Evolutionary conservation across 108 stramenopile species (phyloP), one percentile per base, ranked within the genome.

Genomic region (Nitzschia sp.): DNA sequence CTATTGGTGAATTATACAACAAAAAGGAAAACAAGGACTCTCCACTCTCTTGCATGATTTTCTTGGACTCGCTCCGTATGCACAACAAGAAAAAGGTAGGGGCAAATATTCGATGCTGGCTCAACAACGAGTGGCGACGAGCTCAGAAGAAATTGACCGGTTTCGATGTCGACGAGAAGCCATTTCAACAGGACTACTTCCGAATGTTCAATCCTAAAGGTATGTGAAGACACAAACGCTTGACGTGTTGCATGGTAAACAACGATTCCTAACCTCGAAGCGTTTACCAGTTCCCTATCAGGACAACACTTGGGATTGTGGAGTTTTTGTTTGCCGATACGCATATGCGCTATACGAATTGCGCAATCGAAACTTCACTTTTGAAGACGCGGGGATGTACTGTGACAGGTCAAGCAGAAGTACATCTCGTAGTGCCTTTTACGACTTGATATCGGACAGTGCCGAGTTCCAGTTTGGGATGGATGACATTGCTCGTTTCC

Each of bases 291-390:
- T 95, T 67, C 91, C 94, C 11, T 82, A 76, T 37, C 94, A 95
- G 60, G 77, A 86, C 52, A 95, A 95, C 62, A 63, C 76, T 3
- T 93, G 85, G 53, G 94, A 95, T 79, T 93, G 94, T 66, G 94
- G 94, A 5, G 91, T 95, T 12, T 95, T 93, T 74, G 91, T 92
- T 9, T 93, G 90, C 53, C 81, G 90, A 9, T 95, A 95, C 54
- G 90, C 91, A 0, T 86, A 80, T 55, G 82, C 72, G 34, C 43
- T 95, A 10, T 93, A 76, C 67, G 51, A 73, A 39, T 76, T 87
- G 56, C 75, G 89, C 2, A 40, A 80, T 44, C 57, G 62, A 20
- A 52, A 57, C 10, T 86, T 88, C 55, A 83, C 80, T 0, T 41
- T 29, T 19, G 22, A 26, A 19, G 81, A 76, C 58, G 63, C 71